phyloP scores from a whole-genome alignment of 352 stramenopile species.

The Pythium myriotylum region DNA sequence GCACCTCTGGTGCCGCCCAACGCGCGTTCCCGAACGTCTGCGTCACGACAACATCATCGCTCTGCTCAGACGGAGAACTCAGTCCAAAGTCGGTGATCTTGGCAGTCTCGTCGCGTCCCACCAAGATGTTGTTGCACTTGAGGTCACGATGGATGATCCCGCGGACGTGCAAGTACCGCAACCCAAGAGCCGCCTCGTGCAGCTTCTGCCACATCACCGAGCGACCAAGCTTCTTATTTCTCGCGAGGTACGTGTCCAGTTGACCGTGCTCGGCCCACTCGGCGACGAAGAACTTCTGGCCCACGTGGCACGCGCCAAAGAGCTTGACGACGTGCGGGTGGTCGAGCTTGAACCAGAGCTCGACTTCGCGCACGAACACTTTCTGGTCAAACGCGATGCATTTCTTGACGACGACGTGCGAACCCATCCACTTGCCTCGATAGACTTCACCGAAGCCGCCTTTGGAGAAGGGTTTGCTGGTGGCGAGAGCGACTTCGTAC shows the following conservation, averaged over 20 bases:
- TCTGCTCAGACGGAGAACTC: background rate
- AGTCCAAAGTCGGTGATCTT: slow-evolving; percentile 30
- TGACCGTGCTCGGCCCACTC: slow-evolving; percentile 45
- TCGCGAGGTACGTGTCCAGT: slow-evolving; percentile 41
- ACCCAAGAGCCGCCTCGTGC: slow-evolving; percentile 47
- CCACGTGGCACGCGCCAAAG: slow-evolving; percentile 46
- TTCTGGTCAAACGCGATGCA: slow-evolving; percentile 12
- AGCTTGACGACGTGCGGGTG: slow-evolving; percentile 44
- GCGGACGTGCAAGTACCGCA: slow-evolving; percentile 71
- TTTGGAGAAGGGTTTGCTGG: slow-evolving; percentile 15
- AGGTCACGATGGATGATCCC: slow-evolving; percentile 36
- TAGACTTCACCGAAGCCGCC: slow-evolving; percentile 36
- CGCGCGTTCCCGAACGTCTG: slow-evolving; percentile 7
- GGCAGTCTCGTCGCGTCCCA: slow-evolving; percentile 34
- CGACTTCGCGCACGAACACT: slow-evolving; percentile 38
- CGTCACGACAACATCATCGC: background rate
- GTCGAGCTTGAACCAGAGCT: slow-evolving; percentile 37
- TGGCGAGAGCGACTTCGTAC: slow-evolving; percentile 19
- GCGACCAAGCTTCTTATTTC: slow-evolving; percentile 20
- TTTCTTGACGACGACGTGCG: slow-evolving; percentile 42
- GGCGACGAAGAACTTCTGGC: slow-evolving; percentile 39
- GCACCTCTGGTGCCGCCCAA: slow-evolving; percentile 32
- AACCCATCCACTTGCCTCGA: slow-evolving; percentile 35
- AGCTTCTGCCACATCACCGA: slow-evolving; percentile 31
- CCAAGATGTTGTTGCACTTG: slow-evolving; percentile 26